A percentile compares a stretch with the other conserved stretches of the same genome.
Conservation (phyloP, 108 stramenopile genomes). For the Schizochytrium sp. region DNA sequence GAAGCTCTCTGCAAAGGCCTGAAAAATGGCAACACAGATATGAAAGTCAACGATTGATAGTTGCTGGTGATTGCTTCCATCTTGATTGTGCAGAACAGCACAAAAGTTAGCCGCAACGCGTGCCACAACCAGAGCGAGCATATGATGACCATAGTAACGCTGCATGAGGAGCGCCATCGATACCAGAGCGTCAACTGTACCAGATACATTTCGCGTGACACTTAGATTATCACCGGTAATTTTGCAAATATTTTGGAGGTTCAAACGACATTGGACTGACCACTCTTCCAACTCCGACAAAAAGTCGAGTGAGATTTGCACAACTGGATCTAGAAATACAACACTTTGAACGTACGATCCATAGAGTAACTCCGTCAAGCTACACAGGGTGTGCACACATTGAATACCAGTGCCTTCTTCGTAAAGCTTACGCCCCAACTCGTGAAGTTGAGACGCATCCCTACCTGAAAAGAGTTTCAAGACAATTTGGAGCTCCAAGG, state of each 20-base stretch:
- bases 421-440: neutral
- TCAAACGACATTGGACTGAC: neutral
- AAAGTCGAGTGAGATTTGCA: neutral
- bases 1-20: slow-evolving; percentile 8
- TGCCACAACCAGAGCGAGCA: neutral
- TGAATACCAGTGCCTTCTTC: neutral
- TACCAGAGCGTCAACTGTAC: neutral
- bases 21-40: neutral
- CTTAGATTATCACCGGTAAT: neutral
- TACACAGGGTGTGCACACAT: neutral
- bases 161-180: slow-evolving; percentile 40
- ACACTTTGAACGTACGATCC: neutral
- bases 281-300: neutral
- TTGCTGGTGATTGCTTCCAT: neutral
- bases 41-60: slow-evolving; percentile 5
- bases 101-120: neutral
- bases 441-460: neutral
- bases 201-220: neutral
- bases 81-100: neutral
- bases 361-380: neutral
- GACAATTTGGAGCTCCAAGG: slow-evolving; percentile 6
- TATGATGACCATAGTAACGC: neutral
- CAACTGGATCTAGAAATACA: neutral
- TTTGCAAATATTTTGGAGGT: slow-evolving; percentile 25
- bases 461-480: neutral